Percentiles rank a stretch among this genome's conserved stretches.
phyloP scores from a whole-genome alignment of 345 rosid genomes.

The Citrus maxima region DNA sequence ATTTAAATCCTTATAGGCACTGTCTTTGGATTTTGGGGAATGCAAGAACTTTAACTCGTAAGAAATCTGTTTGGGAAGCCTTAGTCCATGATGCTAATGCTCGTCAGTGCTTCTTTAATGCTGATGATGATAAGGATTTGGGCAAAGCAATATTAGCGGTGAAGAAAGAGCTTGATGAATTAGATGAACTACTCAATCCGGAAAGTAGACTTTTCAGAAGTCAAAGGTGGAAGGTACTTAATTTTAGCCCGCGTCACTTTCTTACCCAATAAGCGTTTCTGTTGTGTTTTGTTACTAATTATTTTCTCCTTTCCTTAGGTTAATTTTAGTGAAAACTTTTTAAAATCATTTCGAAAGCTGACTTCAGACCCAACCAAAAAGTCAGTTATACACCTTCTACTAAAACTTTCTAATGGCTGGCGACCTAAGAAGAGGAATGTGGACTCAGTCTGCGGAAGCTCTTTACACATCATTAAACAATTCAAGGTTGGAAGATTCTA shows the following conservation, averaged over 20 bases:
- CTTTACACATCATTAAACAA: slow-evolving; percentile 29
- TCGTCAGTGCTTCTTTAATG: slow-evolving; percentile 42
- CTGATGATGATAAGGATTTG: slow-evolving; percentile 37
- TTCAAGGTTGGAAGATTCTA: slow-evolving; percentile 35
- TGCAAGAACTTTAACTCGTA: slow-evolving; percentile 31
- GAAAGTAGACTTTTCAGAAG: slow-evolving; percentile 30
- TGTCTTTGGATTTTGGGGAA: slow-evolving; percentile 57
- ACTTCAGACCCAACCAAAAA: no score
- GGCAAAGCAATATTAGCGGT: slow-evolving; percentile 27
- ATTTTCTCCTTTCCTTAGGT: no score
- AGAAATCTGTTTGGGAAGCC: slow-evolving; percentile 34
- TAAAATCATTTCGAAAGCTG: no score
- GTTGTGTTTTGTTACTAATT: no score
- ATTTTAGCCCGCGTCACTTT: background rate
- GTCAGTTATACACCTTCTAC: no score
- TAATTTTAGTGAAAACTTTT: no score
- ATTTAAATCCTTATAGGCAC: slow-evolving; percentile 26
- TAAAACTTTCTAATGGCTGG: no score
- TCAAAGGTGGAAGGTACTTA: slow-evolving; percentile 46
- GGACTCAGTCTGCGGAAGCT: slow-evolving; percentile 5
- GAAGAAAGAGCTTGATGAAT: slow-evolving; percentile 36
- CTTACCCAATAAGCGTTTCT: no score
- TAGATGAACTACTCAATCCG: slow-evolving; percentile 34
- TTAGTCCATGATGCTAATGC: slow-evolving; percentile 39
- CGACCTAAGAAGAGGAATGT: slow-evolving; percentile 16